phyloP scores from a whole-genome alignment of 139 green algal genomes.

The Nannochloris sp. region DNA sequence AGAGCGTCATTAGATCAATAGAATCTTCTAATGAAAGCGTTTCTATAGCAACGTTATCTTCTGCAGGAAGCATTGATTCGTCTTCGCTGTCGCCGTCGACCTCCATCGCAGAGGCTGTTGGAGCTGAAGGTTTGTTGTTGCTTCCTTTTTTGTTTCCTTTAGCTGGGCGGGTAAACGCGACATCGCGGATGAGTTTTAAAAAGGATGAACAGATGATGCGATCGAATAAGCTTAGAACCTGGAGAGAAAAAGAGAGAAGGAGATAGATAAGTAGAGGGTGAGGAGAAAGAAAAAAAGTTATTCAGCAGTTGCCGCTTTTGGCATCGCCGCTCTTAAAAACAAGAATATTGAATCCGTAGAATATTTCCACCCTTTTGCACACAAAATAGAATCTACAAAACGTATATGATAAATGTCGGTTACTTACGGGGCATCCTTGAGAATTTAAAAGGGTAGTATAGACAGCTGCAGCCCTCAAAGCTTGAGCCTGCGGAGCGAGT shows the following conservation, averaged over 20 bases:
- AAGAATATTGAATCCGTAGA: not conserved
- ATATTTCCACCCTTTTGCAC: no score
- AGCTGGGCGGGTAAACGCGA: no score
- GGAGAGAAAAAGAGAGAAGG: not conserved
- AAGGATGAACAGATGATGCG: not conserved
- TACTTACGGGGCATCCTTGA: conserved; percentile 1
- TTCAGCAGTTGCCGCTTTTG: not conserved
- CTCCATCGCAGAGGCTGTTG: conserved; percentile 7
- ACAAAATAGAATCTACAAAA: no score
- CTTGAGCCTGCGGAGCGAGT: not conserved
- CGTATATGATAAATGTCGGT: not conserved
- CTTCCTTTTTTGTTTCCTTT: not conserved
- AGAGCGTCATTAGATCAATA: not conserved
- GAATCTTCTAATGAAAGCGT: not conserved
- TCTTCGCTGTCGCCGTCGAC: not conserved
- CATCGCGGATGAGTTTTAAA: not conserved
- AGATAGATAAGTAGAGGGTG: not conserved
- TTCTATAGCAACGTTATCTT: not conserved
- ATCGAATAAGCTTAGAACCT: conserved; percentile 2
- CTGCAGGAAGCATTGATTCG: not conserved
- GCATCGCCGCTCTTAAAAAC: not conserved
- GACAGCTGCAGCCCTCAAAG: not conserved
- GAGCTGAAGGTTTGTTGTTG: not conserved
- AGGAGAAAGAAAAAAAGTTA: not conserved
- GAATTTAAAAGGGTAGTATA: not conserved